Percentiles rank a stretch among this genome's conserved stretches.
phyloP scores from a whole-genome alignment of 1,284 basidiomycete genomes.

The Agroathelia rolfsii region DNA sequence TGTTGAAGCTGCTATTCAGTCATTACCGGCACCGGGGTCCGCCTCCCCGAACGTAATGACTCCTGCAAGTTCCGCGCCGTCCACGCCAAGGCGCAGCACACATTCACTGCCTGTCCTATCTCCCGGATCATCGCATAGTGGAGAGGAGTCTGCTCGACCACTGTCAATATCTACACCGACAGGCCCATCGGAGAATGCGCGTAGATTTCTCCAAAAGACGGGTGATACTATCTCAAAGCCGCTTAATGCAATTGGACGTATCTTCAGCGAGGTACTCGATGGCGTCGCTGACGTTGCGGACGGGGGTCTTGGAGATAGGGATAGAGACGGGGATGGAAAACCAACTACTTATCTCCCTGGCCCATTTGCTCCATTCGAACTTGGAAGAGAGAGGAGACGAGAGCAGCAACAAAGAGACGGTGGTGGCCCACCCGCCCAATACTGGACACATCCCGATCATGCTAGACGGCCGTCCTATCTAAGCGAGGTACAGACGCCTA shows the following conservation, averaged over 20 bases:
- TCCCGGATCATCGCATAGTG: conserved; percentile 41
- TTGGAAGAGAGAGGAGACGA: conserved; percentile 33
- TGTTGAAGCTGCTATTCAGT: conserved; percentile 77
- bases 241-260: conserved; percentile 76
- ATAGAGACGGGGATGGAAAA: too few species aligned
- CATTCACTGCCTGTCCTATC: too few species aligned
- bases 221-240: conserved; percentile 85
- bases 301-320: conserved; percentile 36
- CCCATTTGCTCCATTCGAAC: conserved; percentile 52
- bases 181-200: conserved; percentile 52
- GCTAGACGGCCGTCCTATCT: conserved; percentile 22
- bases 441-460: conserved; percentile 31
- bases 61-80: too few species aligned
- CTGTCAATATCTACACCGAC: conserved; percentile 57
- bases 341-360: conserved; percentile 51
- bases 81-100: too few species aligned
- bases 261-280: conserved; percentile 74
- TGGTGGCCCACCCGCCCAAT: too few species aligned
- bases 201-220: conserved; percentile 75
- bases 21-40: conserved; percentile 55
- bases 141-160: conserved; percentile 79
- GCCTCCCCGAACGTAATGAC: too few species aligned
- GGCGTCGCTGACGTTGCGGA: too few species aligned
- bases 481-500: conserved; percentile 33
- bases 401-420: conserved; percentile 13